These are phyloP conservation scores for Ceratocystiopsis sp. DNA, from an alignment of 2,329 filamentous ascomycete species.

Conservation along the genomic window DNA sequence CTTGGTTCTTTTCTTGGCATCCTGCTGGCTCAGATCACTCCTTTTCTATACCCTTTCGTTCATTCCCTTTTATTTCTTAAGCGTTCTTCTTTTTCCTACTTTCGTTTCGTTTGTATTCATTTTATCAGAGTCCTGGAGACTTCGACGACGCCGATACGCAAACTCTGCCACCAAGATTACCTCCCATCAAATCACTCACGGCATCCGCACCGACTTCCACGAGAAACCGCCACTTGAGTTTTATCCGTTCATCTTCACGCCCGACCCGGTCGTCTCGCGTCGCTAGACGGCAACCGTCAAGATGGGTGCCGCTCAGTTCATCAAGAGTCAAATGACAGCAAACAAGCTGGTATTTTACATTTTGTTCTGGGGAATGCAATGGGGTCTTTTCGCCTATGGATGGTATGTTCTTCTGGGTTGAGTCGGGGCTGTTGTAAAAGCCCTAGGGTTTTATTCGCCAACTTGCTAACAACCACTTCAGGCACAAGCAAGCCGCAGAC, in stretches of 20 bases:
- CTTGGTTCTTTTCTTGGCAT: slow-evolving; percentile 20
- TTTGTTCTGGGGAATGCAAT: slow-evolving; percentile 66
- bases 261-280: not conserved
- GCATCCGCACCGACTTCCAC: not conserved
- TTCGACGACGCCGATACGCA: not conserved
- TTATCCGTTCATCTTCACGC: not conserved
- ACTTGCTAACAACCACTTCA: slow-evolving; percentile 21
- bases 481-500: slow-evolving; percentile 63
- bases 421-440: not conserved
- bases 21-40: slow-evolving; percentile 46
- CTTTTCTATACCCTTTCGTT: slow-evolving; percentile 4
- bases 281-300: slow-evolving; percentile 17
- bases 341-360: slow-evolving; percentile 64
- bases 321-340: slow-evolving; percentile 49
- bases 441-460: not conserved
- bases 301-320: slow-evolving; percentile 21
- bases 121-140: not conserved
- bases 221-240: not conserved
- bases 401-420: slow-evolving; percentile 37
- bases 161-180: not conserved
- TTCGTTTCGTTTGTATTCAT: not conserved
- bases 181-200: too few relatives aligned
- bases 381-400: slow-evolving; percentile 64
- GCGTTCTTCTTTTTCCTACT: not conserved
- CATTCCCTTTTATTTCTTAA: slow-evolving; percentile 19